Evolutionary conservation across 257 asterid genomes (phyloP).

Genomic region (Catharanthus roseus): DNA sequence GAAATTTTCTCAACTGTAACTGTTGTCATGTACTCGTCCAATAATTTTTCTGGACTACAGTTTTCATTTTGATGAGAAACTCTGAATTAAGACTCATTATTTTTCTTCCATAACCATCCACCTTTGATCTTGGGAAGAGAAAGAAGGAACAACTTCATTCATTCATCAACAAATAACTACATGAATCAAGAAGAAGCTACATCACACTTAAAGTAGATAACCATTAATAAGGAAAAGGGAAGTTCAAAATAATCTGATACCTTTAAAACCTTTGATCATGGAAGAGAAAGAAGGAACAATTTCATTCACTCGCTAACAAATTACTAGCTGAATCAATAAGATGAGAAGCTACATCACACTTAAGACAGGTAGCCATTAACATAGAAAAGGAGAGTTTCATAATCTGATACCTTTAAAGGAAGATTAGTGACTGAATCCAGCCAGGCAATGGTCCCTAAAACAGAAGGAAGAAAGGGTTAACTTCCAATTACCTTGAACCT

Average conservation of each 20-base stretch:
- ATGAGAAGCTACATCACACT: constrained; percentile 8
- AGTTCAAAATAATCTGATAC: constrained; percentile 27
- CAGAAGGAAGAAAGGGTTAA: constrained; percentile 23
- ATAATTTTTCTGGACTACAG: not conserved
- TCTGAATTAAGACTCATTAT: not conserved
- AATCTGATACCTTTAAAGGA: constrained; percentile 60
- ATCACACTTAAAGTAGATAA: not conserved
- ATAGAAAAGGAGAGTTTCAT: constrained; percentile 3
- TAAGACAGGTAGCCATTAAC: not conserved
- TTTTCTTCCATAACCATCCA: not conserved
- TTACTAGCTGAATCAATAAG: not conserved
- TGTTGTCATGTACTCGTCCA: not conserved
- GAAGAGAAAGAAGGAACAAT: not conserved
- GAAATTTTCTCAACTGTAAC: not conserved
- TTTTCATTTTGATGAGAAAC: not conserved
- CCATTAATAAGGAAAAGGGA: not conserved
- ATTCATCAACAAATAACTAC: not conserved
- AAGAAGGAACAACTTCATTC: not conserved
- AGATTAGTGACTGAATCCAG: constrained; percentile 86
- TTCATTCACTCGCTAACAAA: not conserved
- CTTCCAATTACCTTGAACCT: constrained; percentile 11
- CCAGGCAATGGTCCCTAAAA: constrained; percentile 81
- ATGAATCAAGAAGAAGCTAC: too few relatives aligned
- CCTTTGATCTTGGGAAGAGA: not conserved
- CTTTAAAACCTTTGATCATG: constrained; percentile 28